Base-by-base conservation (phyloP, 257 asterid species). In the Nicotiana sylvestris region DNA sequence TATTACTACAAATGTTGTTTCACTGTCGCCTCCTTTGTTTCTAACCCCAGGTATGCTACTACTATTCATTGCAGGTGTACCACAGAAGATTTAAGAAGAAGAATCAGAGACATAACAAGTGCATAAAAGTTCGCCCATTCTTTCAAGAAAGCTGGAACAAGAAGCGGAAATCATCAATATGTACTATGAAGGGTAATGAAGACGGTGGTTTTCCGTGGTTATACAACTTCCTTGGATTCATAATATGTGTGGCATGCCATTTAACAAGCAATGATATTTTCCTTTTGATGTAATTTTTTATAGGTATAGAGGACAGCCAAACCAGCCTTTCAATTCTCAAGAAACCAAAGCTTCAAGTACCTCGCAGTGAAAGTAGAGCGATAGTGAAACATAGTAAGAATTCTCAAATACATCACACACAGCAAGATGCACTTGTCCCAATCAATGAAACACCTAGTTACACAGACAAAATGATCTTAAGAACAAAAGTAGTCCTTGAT, bases 401-500 rank as follows among this genome's bases (percentile, higher is more conserved):
- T 27, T 76, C 64, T 76, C 80, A 76, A 76, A 51, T 27, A 61
- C 21, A 27, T 49, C 29, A 27, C 64, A 51, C 51, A 16, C 53
- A 78, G 61, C 57, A 80, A 62, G 43, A 66, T n/a, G 49, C 76
- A n/a, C 8, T 27, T 43, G 57, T 39, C 27, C 69, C 82, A 62
- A n/a, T 29, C 76, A 79, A 16, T 29, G 70, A 64, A 43, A 80
- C 58, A 25, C 17, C 43, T 51, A 49, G 27, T 25, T 39, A 51
- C 43, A 64, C 5, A 30, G 69, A 61, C 29, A 64, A 37, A 64
- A 37, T 21, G 51, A 49, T 60, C 74, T 80, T 80, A 13, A 51
- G 56, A 43, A 11, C 76, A 64, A 91, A 90, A 90, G 95, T 92
- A 61, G 91, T 90, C 84, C 95, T 92, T 79, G 97, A 92, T 80